A percentile compares a stretch with the other conserved stretches of the same genome.
Evolutionary conservation across 2,329 filamentous ascomycete genomes (phyloP).

Genomic region (Trichoderma polysporum): DNA sequence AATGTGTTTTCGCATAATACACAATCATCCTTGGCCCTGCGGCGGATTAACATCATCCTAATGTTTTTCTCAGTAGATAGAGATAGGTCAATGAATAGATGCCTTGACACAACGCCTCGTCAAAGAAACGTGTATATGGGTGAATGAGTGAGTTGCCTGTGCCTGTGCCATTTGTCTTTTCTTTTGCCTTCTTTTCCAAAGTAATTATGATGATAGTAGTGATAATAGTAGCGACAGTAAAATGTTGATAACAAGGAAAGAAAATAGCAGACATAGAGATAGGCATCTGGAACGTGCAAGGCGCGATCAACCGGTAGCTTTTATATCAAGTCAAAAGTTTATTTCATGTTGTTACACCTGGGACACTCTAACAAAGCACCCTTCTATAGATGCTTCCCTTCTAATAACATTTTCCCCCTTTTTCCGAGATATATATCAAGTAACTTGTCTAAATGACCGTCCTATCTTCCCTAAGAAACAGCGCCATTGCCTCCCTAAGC

Average conservation of each 20-base stretch:
- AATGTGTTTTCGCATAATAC: not conserved
- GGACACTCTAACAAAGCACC: not conserved
- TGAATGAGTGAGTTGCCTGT: not conserved
- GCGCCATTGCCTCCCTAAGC: not conserved
- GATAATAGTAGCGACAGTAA: too few species aligned
- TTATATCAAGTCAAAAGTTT: not conserved
- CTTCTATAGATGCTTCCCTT: not conserved
- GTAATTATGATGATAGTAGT: too few species aligned
- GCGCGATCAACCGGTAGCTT: too few species aligned
- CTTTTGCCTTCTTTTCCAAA: too few species aligned
- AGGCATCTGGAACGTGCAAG: too few species aligned
- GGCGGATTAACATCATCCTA: not conserved
- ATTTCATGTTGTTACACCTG: not conserved
- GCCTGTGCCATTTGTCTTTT: too few species aligned
- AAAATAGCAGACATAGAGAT: too few species aligned
- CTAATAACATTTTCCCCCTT: not conserved
- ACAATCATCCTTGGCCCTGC: not conserved
- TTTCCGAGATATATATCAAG: not conserved
- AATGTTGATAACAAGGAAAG: too few species aligned
- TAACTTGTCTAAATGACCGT: not conserved
- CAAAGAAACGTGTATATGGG: not conserved
- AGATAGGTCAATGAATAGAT: conserved; percentile 10
- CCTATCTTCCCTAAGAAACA: not conserved
- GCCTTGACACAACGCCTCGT: not conserved
- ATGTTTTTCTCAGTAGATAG: conserved; percentile 1